phyloP scores from a whole-genome alignment of 1,284 basidiomycete species.

The Wallemia ichthyophaga region DNA sequence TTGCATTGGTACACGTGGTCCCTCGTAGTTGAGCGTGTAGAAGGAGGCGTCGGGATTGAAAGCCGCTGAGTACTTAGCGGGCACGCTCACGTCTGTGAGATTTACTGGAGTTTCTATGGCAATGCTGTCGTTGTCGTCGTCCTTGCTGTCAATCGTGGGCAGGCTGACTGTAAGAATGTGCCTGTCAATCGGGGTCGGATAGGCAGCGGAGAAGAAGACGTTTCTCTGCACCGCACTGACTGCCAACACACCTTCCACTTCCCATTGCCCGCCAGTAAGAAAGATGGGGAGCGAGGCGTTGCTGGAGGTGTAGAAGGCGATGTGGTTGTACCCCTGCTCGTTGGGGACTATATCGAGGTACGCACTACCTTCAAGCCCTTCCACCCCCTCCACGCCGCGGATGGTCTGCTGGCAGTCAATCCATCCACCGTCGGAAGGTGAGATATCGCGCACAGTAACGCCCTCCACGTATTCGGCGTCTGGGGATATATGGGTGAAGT shows the following conservation, averaged over 20 bases:
- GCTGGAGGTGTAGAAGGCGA: constrained; percentile 57
- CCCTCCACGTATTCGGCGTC: constrained; percentile 18
- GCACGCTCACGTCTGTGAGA: constrained; percentile 32
- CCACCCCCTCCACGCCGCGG: constrained; percentile 22
- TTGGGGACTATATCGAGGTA: constrained; percentile 69
- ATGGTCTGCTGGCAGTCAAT: constrained; percentile 26
- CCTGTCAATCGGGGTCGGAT: constrained; percentile 47
- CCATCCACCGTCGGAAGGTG: constrained; percentile 73
- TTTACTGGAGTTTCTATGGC: constrained; percentile 16
- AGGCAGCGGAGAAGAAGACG: constrained; percentile 70
- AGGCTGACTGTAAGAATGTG: constrained; percentile 50
- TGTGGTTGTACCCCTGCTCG: constrained; percentile 50
- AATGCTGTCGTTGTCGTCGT: too few relatives aligned
- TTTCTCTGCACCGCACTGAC: constrained; percentile 35
- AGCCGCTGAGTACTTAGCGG: constrained; percentile 31
- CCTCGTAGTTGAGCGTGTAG: constrained; percentile 48
- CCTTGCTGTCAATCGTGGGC: too few relatives aligned
- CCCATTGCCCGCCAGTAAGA: constrained; percentile 65
- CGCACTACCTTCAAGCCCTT: too few relatives aligned
- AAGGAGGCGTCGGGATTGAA: constrained; percentile 64
- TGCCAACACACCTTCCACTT: constrained; percentile 42
- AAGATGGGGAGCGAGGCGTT: constrained; percentile 36
- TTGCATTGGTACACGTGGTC: constrained; percentile 65
- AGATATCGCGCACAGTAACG: constrained; percentile 36
- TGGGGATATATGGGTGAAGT: constrained; percentile 18